Conservation (phyloP, 2,329 filamentous ascomycete species). For the Truncatella angustata region DNA sequence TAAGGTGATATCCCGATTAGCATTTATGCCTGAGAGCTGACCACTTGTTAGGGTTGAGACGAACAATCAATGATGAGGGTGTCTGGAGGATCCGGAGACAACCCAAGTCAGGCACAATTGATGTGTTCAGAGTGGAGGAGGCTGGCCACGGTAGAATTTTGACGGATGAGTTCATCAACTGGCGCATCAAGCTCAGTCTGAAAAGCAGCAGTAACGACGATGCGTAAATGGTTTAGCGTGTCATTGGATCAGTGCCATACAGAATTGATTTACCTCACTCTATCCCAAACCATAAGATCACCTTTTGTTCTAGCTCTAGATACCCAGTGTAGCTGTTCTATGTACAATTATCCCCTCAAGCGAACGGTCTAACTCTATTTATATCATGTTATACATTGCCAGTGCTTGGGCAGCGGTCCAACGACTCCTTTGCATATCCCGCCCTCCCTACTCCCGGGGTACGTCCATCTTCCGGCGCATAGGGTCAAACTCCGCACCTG, state of each 20-base stretch:
- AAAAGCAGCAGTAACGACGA: slow-evolving; percentile 12
- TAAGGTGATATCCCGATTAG: too few species aligned
- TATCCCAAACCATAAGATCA: too few species aligned
- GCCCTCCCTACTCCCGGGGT: slow-evolving; percentile 9
- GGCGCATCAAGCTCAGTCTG: slow-evolving; percentile 57
- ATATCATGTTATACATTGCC: too few species aligned
- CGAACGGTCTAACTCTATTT: too few species aligned
- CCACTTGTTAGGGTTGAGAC: slow-evolving; percentile 61
- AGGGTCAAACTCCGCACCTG: slow-evolving; percentile 36
- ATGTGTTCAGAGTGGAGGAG: slow-evolving; percentile 72
- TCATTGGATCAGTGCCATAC: not conserved
- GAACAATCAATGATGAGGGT: slow-evolving; percentile 64
- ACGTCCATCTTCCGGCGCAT: slow-evolving; percentile 67
- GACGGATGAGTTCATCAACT: slow-evolving; percentile 74
- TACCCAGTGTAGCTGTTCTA: slow-evolving; percentile 6
- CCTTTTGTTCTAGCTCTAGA: slow-evolving; percentile 3
- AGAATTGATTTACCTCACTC: not conserved
- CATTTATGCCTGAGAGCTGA: too few species aligned
- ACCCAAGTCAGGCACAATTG: slow-evolving; percentile 63
- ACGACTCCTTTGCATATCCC: not conserved
- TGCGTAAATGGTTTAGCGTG: slow-evolving; percentile 6
- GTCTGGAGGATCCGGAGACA: slow-evolving; percentile 77
- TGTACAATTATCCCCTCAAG: not conserved
- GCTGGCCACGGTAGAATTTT: slow-evolving; percentile 74
- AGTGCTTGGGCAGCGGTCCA: too few species aligned